phyloP scores from a whole-genome alignment of 345 rosid species.

The Eucalyptus albens region DNA sequence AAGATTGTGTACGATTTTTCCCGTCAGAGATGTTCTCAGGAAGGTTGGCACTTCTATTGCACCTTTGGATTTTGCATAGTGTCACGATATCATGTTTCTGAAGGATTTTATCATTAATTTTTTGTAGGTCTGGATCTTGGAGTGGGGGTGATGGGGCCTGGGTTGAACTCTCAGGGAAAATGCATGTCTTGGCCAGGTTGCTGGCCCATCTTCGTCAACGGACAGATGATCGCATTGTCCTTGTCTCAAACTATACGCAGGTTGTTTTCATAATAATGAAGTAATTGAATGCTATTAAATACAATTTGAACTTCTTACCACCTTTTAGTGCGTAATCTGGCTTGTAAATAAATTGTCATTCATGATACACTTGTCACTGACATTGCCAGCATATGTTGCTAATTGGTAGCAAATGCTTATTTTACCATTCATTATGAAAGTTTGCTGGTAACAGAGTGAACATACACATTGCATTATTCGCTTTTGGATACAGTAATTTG shows the following conservation, averaged over 20 bases:
- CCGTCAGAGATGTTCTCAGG: slow-evolving; percentile 96
- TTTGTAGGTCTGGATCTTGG: slow-evolving; percentile 86
- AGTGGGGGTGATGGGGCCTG: slow-evolving; percentile 92
- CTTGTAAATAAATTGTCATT: not conserved
- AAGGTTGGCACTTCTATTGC: slow-evolving; percentile 29
- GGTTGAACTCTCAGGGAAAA: slow-evolving; percentile 98
- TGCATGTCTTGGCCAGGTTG: slow-evolving; percentile 91
- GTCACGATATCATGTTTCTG: not conserved
- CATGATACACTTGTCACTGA: not conserved
- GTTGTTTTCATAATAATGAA: slow-evolving; percentile 7
- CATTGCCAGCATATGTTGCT: not conserved
- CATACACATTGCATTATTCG: not conserved
- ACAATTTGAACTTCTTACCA: not conserved
- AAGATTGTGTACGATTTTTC: slow-evolving; percentile 71
- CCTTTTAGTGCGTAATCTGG: not conserved
- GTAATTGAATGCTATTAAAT: not conserved
- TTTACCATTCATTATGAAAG: not conserved
- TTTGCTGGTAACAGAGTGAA: not conserved
- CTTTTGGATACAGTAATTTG: not conserved
- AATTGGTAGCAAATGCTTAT: not conserved
- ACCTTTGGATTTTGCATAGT: not conserved
- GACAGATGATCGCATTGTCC: slow-evolving; percentile 92
- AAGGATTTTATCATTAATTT: not conserved
- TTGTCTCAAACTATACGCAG: slow-evolving; percentile 98
- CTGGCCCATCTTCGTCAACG: slow-evolving; percentile 68